A percentile compares a stretch with the other conserved stretches of the same genome.
Conservation (phyloP, 78 protist species). For the Dictyostelium brefeldianum region DNA sequence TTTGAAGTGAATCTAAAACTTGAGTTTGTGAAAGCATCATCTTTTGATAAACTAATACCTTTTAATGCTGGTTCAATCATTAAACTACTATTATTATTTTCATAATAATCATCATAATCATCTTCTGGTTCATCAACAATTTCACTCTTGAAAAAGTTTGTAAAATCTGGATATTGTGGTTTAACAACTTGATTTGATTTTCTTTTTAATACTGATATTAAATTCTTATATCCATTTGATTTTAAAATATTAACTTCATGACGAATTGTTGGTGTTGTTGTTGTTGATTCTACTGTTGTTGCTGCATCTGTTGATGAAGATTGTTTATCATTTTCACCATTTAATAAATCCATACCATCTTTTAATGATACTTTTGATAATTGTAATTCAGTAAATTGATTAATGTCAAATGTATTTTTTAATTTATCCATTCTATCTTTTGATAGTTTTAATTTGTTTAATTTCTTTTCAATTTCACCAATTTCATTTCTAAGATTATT, state of each 20-base stretch:
- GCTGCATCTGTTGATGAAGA: neutral
- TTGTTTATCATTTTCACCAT: neutral
- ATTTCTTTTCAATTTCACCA: conserved; percentile 25
- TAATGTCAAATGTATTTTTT: neutral
- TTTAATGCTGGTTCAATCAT: conserved; percentile 1
- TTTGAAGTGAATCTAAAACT: conserved; percentile 15
- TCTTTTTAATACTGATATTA: conserved; percentile 25
- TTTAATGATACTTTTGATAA: conserved; percentile 13
- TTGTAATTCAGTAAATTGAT: conserved; percentile 19
- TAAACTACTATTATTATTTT: neutral
- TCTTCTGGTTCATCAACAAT: neutral
- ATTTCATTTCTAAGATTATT: neutral
- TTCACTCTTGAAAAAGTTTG: conserved; percentile 16
- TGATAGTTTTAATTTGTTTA: neutral
- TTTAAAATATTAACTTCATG: conserved; percentile 1
- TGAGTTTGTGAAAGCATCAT: conserved; percentile 22
- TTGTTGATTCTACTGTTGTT: neutral
- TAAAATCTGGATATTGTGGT: conserved; percentile 37
- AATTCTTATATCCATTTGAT: conserved; percentile 11
- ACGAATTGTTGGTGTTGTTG: neutral
- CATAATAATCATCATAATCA: neutral
- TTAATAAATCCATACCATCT: neutral
- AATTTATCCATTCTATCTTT: conserved; percentile 17
- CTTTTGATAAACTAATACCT: conserved; percentile 11
- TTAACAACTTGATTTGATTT: conserved; percentile 12